Conservation (phyloP, 306 rosid genomes). For the Pterocarpus macrocarpus region DNA sequence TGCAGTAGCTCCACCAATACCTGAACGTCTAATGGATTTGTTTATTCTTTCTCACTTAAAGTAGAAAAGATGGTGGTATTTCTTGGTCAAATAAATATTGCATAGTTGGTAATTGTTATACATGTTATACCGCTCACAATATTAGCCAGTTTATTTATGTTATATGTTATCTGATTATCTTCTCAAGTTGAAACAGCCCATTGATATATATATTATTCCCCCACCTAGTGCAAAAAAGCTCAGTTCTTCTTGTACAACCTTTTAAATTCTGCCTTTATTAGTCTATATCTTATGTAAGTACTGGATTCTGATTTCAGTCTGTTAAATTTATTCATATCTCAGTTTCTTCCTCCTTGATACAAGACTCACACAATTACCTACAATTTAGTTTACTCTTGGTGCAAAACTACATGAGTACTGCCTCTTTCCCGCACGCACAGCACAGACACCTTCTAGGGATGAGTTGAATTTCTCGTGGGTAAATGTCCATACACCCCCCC, state of each 20-base stretch:
- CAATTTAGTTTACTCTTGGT: conserved; percentile 9
- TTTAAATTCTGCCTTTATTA: neutral
- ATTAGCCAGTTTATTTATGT: neutral
- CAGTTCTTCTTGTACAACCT: neutral
- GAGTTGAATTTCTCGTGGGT: no score
- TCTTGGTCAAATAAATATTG: neutral
- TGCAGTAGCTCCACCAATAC: neutral
- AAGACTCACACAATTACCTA: neutral
- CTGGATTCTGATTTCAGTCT: neutral
- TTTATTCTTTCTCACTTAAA: neutral
- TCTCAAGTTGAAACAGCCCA: conserved; percentile 5
- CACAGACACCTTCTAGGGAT: no score
- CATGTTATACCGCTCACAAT: neutral
- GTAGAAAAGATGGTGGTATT: neutral
- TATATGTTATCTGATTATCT: neutral
- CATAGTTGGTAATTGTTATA: conserved; percentile 10
- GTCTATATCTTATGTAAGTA: neutral
- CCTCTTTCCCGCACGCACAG: neutral
- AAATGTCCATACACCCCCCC: no score
- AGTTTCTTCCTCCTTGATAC: neutral
- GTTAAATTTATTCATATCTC: neutral
- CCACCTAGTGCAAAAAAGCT: no score
- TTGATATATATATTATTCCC: no score
- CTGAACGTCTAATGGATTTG: conserved; percentile 6
- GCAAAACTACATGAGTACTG: neutral